Conservation (phyloP, 805 yeast species). For the Wickerhamiella parazyma region DNA sequence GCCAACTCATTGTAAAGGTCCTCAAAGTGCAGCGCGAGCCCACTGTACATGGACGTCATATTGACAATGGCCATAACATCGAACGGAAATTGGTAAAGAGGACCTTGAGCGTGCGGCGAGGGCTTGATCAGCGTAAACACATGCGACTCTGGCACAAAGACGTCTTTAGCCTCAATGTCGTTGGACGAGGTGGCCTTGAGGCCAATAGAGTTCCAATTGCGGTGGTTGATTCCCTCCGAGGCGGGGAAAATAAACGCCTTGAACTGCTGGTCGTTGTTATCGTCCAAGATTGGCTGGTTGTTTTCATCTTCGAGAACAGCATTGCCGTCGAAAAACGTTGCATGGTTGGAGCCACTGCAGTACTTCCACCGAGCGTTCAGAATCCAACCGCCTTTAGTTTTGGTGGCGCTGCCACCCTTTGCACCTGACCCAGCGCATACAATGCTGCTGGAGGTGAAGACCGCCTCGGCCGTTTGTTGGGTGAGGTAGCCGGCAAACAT, state of each 20-base stretch:
- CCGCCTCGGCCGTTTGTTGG: not conserved
- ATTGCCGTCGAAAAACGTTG: slow-evolving; percentile 1
- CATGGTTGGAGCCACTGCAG: slow-evolving; percentile 7
- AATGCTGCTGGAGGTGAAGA: not conserved
- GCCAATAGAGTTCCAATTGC: slow-evolving; percentile 7
- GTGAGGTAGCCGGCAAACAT: slow-evolving; percentile 6
- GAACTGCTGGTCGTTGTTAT: not conserved
- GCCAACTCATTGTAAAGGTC: slow-evolving; percentile 5
- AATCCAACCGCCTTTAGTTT: not conserved
- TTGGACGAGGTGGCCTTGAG: slow-evolving; percentile 2
- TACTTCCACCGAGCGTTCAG: slow-evolving; percentile 7
- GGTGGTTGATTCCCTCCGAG: not conserved
- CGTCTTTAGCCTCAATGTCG: slow-evolving; percentile 1
- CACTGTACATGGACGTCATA: slow-evolving; percentile 3
- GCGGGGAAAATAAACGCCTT: slow-evolving; percentile 3
- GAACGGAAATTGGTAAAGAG: slow-evolving; percentile 3
- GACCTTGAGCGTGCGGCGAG: slow-evolving; percentile 3
- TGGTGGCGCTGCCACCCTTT: not conserved
- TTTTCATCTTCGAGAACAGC: not conserved
- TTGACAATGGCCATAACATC: slow-evolving; percentile 2
- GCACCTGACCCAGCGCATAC: slow-evolving; percentile 2
- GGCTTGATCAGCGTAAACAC: slow-evolving; percentile 4
- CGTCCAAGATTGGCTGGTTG: not conserved
- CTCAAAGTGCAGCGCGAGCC: slow-evolving; percentile 7
- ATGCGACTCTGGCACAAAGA: slow-evolving; percentile 5